Evolutionary conservation across 768 basidiomycete genomes (phyloP).

Genomic region (Leccinellum rugosiceps): DNA sequence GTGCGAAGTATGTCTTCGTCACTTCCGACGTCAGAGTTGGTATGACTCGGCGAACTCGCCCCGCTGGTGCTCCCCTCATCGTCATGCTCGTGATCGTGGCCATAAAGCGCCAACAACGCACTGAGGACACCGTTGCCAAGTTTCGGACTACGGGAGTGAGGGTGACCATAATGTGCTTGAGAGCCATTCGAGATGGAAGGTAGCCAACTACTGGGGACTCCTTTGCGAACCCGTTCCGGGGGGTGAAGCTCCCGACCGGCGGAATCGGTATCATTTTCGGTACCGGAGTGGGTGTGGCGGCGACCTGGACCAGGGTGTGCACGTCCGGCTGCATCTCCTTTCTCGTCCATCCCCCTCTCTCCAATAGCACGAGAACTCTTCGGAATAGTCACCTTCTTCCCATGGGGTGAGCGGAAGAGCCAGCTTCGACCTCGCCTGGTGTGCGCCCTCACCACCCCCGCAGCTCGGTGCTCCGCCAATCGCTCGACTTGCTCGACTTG

Average conservation of each 20-base stretch:
- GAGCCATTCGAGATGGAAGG: conserved; percentile 1
- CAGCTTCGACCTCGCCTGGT: conserved; percentile 31
- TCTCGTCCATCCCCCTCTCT: background rate
- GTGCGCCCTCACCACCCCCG: conserved; percentile 44
- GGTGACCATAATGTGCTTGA: background rate
- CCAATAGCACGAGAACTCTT: background rate
- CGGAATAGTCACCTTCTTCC: background rate
- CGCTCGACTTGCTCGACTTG: conserved; percentile 31
- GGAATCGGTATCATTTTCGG: conserved; percentile 7
- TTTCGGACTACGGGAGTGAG: conserved; percentile 6
- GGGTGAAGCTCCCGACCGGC: background rate
- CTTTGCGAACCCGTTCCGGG: conserved; percentile 14
- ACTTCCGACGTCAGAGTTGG: conserved; percentile 21
- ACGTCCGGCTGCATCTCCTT: conserved; percentile 9
- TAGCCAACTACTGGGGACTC: conserved; percentile 20
- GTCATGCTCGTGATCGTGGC: conserved; percentile 25
- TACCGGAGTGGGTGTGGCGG: conserved; percentile 7
- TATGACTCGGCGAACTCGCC: conserved; percentile 20
- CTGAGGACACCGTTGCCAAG: conserved; percentile 58
- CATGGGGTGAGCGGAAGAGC: conserved; percentile 11
- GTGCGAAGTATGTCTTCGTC: conserved; percentile 15
- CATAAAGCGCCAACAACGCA: conserved; percentile 63
- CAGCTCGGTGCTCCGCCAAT: conserved; percentile 35
- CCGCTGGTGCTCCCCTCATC: conserved; percentile 27
- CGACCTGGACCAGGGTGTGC: background rate